Base-by-base conservation (phyloP, 2,329 filamentous ascomycete genomes). In the Phaeosphaeria sp. region DNA sequence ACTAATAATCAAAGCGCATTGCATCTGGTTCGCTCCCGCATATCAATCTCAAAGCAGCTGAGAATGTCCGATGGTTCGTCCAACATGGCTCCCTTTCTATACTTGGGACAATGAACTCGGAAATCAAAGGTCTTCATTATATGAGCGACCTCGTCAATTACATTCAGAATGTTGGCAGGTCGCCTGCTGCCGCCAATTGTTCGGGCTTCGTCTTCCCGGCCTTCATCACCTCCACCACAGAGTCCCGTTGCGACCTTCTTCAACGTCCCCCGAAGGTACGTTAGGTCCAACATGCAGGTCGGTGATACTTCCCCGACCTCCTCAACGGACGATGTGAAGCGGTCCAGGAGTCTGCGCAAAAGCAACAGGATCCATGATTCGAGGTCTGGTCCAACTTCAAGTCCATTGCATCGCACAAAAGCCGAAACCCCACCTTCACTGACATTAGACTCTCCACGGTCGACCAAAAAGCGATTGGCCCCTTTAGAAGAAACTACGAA, bases 31-130 rank as follows among this genome's bases (percentile, higher is more conserved):
- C 54, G 56, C 50, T 60, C 58, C 56, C 60, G 61, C 68, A 74
- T 72, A 69, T 71, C 70, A 69, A 55, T 57, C 64, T 73, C 71
- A 76, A 77, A 76, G 73, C 66, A 68, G 46, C 58, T 59, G 57
- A 59, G 56, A 57, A 64, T 62, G 56, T 63, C 63, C 52, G 59
- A 56, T 61, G 50, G 59, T 55, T 67, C 64, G 54, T 70, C 64
- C 62, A 57, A 66, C 61, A 58, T 58, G 59, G 59, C 64, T 66
- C 56, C 66, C 61, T 68, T 68, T 62, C 64, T 67, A 56, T 70
- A 60, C 64, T 70, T 50, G 50, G 67, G 66, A 74, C 71, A 76
- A 77, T 74, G 72, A 76, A 73, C 55, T 62, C 56, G 25, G 55
- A 57, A 55, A 55, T 72, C 66, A 71, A 71, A 74, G 65, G 65